Percentiles rank a stretch among this genome's conserved stretches.
These are phyloP conservation scores for Annulohypoxylon bovei DNA, from an alignment of 495 filamentous ascomycete species.

Conservation along the genomic window DNA sequence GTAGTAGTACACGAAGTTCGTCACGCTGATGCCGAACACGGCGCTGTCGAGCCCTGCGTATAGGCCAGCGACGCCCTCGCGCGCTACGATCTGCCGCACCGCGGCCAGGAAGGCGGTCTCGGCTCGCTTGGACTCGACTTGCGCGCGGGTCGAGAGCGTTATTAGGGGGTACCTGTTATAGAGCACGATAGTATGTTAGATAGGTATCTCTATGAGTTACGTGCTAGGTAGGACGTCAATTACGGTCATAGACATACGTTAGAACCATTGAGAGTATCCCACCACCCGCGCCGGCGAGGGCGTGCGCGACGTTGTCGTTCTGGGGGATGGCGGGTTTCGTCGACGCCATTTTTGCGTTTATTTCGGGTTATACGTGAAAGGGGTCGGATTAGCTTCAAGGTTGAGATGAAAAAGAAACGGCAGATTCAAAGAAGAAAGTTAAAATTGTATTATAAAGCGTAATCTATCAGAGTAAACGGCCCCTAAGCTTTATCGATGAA, in stretches of 20 bases:
- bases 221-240: neutral
- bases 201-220: neutral
- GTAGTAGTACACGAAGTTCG: conserved; percentile 99
- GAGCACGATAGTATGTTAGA: conserved; percentile 1
- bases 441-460: neutral
- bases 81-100: conserved; percentile 84
- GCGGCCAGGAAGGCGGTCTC: conserved; percentile 83
- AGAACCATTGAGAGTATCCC: conserved; percentile 94
- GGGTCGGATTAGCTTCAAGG: neutral
- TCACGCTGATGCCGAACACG: conserved; percentile 96
- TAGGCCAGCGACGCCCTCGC: conserved; percentile 87
- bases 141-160: conserved; percentile 95
- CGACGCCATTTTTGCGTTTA: conserved; percentile 42
- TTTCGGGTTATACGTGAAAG: neutral
- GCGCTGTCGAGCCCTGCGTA: conserved; percentile 91
- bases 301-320: conserved; percentile 91
- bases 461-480: neutral
- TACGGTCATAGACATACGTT: conserved; percentile 66
- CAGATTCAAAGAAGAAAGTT: neutral
- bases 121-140: conserved; percentile 95
- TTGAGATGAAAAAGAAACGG: neutral
- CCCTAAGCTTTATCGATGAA: neutral
- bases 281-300: conserved; percentile 86
- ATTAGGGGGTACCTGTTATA: conserved; percentile 85
- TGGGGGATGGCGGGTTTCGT: conserved; percentile 67